A percentile compares a stretch with the other conserved stretches of the same genome.
Conservation (phyloP, 352 stramenopile genomes). For the Nothophytophthora sp. region DNA sequence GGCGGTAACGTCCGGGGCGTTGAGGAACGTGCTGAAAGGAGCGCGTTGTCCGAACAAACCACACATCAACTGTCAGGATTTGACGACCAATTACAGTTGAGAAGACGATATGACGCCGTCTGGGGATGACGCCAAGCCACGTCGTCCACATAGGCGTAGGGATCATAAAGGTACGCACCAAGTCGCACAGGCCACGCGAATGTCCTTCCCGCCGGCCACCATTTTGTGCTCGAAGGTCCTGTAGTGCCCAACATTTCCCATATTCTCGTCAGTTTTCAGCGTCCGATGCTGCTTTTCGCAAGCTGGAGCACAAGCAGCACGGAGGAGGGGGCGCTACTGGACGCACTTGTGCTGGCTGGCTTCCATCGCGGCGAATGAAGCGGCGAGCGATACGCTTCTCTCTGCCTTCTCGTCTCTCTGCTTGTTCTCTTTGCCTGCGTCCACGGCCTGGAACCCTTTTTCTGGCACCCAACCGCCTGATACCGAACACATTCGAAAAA, state of each 20-base stretch:
- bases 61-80: not conserved
- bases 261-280: too few species aligned
- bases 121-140: too few species aligned
- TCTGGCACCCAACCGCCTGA: too few species aligned
- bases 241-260: not conserved
- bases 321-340: not conserved
- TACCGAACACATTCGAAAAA: too few species aligned
- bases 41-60: slow-evolving; percentile 1
- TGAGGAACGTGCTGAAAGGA: slow-evolving; percentile 66
- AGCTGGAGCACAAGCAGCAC: too few species aligned
- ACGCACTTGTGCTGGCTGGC: slow-evolving; percentile 23
- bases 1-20: slow-evolving; percentile 41
- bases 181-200: slow-evolving; percentile 50
- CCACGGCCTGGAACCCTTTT: too few species aligned
- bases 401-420: not conserved
- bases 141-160: too few species aligned
- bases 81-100: too few species aligned
- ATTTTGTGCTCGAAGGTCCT: slow-evolving; percentile 53
- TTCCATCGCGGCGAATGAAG: slow-evolving; percentile 8
- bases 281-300: too few species aligned
- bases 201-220: slow-evolving; percentile 54
- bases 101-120: too few species aligned
- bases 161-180: slow-evolving; percentile 48
- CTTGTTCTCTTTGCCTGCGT: slow-evolving; percentile 6
- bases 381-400: not conserved